These are phyloP conservation scores for Dioscorea cayenensis DNA, from an alignment of 116 monocot genomes.

Conservation along the genomic window DNA sequence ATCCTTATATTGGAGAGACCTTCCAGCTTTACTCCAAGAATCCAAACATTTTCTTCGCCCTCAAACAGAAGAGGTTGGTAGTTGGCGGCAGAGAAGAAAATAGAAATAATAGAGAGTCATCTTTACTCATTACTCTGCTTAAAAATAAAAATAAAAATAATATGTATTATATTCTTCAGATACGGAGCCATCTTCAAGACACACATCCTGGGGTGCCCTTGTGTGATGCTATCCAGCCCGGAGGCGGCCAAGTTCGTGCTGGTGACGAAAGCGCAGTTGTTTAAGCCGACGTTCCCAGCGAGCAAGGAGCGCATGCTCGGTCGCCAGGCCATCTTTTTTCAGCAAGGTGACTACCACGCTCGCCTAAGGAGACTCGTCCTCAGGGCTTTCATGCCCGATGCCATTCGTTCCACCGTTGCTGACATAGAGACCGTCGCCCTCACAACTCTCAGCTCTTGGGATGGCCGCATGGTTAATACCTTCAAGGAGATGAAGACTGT, in stretches of 20 bases:
- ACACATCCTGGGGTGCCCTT: conserved; percentile 82
- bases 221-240: conserved; percentile 86
- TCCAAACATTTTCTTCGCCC: conserved; percentile 60
- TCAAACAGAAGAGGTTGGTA: conserved; percentile 40
- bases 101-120: no score
- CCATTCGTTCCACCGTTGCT: conserved; percentile 45
- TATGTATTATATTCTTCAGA: conserved; percentile 2
- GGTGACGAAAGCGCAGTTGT: conserved; percentile 56
- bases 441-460: conserved; percentile 51
- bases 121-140: no score
- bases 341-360: conserved; percentile 73
- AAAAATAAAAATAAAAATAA: no score
- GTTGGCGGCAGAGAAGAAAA: not conserved
- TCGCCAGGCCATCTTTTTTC: conserved; percentile 85
- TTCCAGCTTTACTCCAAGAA: conserved; percentile 71
- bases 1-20: conserved; percentile 79
- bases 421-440: conserved; percentile 48
- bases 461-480: conserved; percentile 61
- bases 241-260: conserved; percentile 82
- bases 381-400: conserved; percentile 70
- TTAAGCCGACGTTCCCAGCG: conserved; percentile 90
- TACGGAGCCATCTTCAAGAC: conserved; percentile 88
- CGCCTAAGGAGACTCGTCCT: conserved; percentile 59
- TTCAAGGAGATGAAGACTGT: conserved; percentile 92
- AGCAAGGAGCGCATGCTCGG: conserved; percentile 96